A percentile compares a stretch with the other conserved stretches of the same genome.
Conservation (phyloP, 2,329 filamentous ascomycete species). For the Colletotrichum navitas region DNA sequence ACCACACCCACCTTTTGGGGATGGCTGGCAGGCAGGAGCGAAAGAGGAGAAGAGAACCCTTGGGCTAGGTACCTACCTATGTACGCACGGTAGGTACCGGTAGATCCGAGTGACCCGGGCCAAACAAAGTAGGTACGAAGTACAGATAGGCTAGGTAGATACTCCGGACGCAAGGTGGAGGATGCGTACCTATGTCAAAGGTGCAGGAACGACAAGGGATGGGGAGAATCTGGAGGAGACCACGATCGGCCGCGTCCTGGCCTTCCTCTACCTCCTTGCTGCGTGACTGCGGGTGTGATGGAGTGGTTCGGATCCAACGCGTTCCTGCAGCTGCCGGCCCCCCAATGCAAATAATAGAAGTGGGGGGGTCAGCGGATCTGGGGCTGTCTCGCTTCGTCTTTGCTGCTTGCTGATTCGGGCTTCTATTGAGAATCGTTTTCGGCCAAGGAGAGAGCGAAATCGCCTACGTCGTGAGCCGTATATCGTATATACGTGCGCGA, state of each 20-base stretch:
- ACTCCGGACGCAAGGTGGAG: not conserved
- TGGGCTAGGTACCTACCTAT: not conserved
- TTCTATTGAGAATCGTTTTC: not conserved
- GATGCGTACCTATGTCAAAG: not conserved
- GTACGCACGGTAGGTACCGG: too few relatives aligned
- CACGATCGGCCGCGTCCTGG: conserved; percentile 1
- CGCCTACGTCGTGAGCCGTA: not conserved
- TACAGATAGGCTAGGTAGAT: not conserved
- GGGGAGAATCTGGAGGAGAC: not conserved
- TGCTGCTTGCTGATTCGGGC: not conserved
- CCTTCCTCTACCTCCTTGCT: not conserved
- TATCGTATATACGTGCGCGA: not conserved
- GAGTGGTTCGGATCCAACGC: conserved; percentile 10
- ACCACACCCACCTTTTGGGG: not conserved
- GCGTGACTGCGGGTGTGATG: not conserved
- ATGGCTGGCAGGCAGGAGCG: not conserved
- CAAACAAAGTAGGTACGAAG: not conserved
- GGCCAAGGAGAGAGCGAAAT: not conserved
- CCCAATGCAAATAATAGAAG: not conserved
- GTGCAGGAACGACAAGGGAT: conserved; percentile 1
- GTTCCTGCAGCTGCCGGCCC: conserved; percentile 11
- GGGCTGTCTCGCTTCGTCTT: not conserved
- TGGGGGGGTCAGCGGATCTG: not conserved
- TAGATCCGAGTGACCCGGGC: not conserved
- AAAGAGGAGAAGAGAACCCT: not conserved